Conservation (phyloP, 2,329 filamentous ascomycete species). For the Colletotrichum sp. region DNA sequence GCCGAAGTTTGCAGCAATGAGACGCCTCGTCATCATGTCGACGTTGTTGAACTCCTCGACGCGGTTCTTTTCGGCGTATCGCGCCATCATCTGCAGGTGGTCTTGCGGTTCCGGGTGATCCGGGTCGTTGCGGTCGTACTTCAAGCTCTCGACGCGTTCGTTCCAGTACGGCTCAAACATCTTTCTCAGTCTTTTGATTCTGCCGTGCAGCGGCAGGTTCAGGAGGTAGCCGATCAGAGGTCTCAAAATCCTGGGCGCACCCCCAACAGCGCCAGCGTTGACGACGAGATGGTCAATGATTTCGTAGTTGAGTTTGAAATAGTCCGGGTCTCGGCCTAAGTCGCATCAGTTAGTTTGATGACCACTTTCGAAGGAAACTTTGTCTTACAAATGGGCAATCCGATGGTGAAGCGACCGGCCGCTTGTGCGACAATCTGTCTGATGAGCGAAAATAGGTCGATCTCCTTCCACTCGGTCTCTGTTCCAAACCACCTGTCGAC, state of each 20-base stretch:
- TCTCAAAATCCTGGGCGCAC: constrained; percentile 33
- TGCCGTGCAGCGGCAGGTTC: constrained; percentile 24
- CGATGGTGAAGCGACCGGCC: constrained; percentile 35
- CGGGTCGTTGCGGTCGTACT: constrained; percentile 14
- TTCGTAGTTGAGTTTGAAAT: constrained; percentile 31
- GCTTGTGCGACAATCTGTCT: constrained; percentile 35
- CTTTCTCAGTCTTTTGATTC: constrained; percentile 29
- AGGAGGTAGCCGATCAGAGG: constrained; percentile 34
- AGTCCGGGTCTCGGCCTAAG: constrained; percentile 37
- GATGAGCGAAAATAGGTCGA: constrained; percentile 31
- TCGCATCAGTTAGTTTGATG: neutral
- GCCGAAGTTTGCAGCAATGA: constrained; percentile 38
- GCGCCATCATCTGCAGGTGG: constrained; percentile 46
- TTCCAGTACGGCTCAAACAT: constrained; percentile 28
- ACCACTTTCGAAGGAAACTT: too few species aligned
- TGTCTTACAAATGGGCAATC: constrained; percentile 34
- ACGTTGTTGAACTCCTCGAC: constrained; percentile 37
- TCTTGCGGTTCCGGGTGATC: constrained; percentile 36
- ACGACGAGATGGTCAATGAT: constrained; percentile 36
- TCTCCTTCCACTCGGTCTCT: constrained; percentile 37
- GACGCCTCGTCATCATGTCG: constrained; percentile 33
- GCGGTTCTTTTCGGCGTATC: constrained; percentile 41
- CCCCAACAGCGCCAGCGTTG: constrained; percentile 35
- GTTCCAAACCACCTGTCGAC: constrained; percentile 40
- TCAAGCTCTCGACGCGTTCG: constrained; percentile 27